Conservation (phyloP, 2,329 filamentous ascomycete genomes). For the Phialemonium atrogriseum region DNA sequence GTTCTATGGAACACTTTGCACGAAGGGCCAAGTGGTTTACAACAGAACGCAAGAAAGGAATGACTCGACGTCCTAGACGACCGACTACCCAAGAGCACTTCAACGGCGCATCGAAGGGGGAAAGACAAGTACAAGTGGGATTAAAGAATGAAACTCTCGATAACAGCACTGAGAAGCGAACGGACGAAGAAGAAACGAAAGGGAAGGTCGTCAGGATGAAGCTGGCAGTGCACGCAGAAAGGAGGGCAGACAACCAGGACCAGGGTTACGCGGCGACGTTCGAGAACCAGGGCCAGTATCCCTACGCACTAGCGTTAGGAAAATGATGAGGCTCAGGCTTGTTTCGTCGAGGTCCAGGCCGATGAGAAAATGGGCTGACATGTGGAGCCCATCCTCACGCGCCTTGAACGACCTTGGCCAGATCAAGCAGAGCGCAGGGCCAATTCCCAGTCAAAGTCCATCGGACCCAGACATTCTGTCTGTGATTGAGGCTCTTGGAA, state of each 20-base stretch:
- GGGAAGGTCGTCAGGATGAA: conserved; percentile 9
- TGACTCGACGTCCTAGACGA: too few relatives aligned
- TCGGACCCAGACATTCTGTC: conserved; percentile 5
- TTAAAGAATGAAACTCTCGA: conserved; percentile 2
- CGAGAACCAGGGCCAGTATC: too few relatives aligned
- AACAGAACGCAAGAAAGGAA: too few relatives aligned
- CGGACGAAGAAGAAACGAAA: conserved; percentile 10
- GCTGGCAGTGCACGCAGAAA: conserved; percentile 7
- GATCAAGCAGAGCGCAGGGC: too few relatives aligned
- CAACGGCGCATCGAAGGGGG: too few relatives aligned
- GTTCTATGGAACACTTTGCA: too few relatives aligned
- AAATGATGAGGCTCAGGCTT: too few relatives aligned
- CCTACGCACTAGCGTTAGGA: too few relatives aligned
- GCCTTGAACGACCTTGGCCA: too few relatives aligned
- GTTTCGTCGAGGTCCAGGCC: conserved; percentile 6
- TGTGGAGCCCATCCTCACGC: not conserved
- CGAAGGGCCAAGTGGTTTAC: too few relatives aligned
- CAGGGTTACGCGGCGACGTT: too few relatives aligned
- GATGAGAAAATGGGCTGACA: not conserved
- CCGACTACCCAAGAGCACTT: not conserved
- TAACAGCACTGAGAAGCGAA: not conserved
- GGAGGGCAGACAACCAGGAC: conserved; percentile 8
- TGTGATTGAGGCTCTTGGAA: conserved; percentile 11
- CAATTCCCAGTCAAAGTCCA: conserved; percentile 8
- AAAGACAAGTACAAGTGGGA: not conserved